Percentiles rank a stretch among this genome's conserved stretches.
Conservation (phyloP, 495 filamentous ascomycete genomes). For the Neurospora hispaniola region DNA sequence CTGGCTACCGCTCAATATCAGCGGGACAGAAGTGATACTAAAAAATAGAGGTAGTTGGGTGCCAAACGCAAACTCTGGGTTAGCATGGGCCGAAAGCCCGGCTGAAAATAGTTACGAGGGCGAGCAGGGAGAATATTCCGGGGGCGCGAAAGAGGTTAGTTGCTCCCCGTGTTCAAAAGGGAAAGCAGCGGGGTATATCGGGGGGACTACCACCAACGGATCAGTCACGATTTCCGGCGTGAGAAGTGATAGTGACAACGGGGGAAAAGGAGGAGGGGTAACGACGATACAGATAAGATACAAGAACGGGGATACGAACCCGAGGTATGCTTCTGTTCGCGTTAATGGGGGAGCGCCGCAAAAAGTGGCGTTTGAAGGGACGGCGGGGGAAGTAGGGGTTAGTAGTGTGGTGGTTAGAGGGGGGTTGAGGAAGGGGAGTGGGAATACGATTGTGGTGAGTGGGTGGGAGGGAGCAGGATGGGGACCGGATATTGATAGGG, state of each 20-base stretch:
- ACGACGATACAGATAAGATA: conserved; percentile 46
- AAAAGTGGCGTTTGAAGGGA: conserved; percentile 39
- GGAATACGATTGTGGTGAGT: conserved; percentile 41
- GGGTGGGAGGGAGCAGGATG: conserved; percentile 33
- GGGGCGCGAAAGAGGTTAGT: conserved; percentile 23
- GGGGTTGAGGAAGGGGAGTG: conserved; percentile 28
- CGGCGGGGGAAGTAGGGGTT: conserved; percentile 20
- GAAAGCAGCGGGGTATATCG: conserved; percentile 42
- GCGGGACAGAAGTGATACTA: conserved; percentile 41
- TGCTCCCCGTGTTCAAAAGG: conserved; percentile 39
- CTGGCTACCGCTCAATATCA: conserved; percentile 53
- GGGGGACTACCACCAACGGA: conserved; percentile 19
- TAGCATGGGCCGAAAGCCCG: conserved; percentile 26
- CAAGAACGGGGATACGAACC: conserved; percentile 39
- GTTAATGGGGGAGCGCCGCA: conserved; percentile 43
- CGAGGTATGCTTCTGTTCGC: conserved; percentile 41
- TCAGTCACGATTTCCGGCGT: no score
- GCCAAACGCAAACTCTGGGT: conserved; percentile 10
- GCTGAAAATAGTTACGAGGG: conserved; percentile 42
- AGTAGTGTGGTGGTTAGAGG: conserved; percentile 31
- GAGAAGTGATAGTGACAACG: no score
- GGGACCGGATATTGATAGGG: conserved; percentile 46
- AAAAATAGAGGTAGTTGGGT: conserved; percentile 46
- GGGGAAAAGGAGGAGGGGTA: conserved; percentile 20
- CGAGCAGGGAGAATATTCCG: conserved; percentile 25